phyloP scores from a whole-genome alignment of 1,284 basidiomycete species.

The Neotropicomus parvogracilis region DNA sequence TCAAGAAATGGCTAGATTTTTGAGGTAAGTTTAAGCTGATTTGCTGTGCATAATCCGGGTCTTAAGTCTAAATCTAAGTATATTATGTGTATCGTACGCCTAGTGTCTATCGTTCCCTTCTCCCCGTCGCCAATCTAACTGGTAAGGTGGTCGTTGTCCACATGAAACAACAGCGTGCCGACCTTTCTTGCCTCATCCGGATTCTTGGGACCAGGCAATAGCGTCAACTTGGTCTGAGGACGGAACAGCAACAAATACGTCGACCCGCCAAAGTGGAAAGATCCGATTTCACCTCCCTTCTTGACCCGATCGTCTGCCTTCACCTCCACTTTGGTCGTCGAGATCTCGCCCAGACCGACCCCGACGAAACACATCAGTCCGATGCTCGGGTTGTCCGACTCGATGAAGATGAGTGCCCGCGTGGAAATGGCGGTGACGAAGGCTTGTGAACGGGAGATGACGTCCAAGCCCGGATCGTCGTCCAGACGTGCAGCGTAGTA shows the following conservation, averaged over 20 bases:
- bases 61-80: no score
- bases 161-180: conserved; percentile 22
- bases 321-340: conserved; percentile 45
- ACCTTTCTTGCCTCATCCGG: conserved; percentile 13
- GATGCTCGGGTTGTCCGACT: conserved; percentile 46
- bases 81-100: background rate
- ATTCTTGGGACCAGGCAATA: conserved; percentile 13
- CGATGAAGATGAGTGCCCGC: conserved; percentile 51
- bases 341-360: conserved; percentile 36
- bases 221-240: conserved; percentile 18
- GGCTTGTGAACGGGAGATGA: conserved; percentile 26
- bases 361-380: conserved; percentile 35
- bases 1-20: background rate
- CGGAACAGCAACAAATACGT: conserved; percentile 44
- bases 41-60: no score
- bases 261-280: conserved; percentile 55
- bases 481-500: conserved; percentile 46
- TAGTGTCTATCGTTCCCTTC: no score
- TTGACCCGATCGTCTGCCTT: conserved; percentile 33
- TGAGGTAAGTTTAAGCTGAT: background rate
- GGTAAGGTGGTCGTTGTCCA: conserved; percentile 9
- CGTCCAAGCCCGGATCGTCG: conserved; percentile 18
- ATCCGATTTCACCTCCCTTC: conserved; percentile 48
- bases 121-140: background rate
- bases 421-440: conserved; percentile 33